Percentiles rank a stretch among this genome's conserved stretches.
Evolutionary conservation across 2,329 filamentous ascomycete genomes (phyloP).

Genomic region (Paradendryphiella salina): DNA sequence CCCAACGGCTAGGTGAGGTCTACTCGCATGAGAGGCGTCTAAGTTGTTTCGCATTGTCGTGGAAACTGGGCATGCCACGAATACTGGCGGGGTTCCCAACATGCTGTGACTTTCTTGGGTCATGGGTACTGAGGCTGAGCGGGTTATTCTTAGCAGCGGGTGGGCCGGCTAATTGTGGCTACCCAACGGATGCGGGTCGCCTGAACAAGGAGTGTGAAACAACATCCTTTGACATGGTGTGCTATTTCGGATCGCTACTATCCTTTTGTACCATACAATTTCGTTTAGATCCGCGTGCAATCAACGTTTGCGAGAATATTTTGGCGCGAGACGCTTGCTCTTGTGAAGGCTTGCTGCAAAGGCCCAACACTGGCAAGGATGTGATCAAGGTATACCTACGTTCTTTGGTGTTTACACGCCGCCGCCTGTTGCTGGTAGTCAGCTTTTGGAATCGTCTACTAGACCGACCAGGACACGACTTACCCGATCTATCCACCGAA

Average conservation of each 20-base stretch:
- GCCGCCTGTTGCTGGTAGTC: conserved; percentile 6
- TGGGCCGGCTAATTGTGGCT: conserved; percentile 12
- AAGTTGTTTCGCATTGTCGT: not conserved
- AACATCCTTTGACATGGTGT: not conserved
- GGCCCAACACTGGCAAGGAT: not conserved
- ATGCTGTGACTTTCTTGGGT: conserved; percentile 6
- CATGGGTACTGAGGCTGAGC: conserved; percentile 24
- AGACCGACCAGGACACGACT: not conserved
- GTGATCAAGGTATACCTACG: not conserved
- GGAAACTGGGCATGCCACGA: not conserved
- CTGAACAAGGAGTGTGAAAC: conserved; percentile 9
- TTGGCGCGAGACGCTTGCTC: not conserved
- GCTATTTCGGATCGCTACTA: not conserved
- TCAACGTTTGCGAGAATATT: not conserved
- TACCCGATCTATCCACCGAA: conserved; percentile 43
- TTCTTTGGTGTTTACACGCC: conserved; percentile 5
- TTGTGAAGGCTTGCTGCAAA: not conserved
- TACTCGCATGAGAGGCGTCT: not conserved
- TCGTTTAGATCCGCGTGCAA: not conserved
- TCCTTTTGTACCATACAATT: not conserved
- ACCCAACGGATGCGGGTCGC: conserved; percentile 8
- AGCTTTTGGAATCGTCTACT: not conserved
- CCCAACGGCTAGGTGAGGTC: not conserved
- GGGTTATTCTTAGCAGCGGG: conserved; percentile 25
- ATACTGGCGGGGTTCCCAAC: no score